Conservation (phyloP, 2,329 filamentous ascomycete species). For the Nigrospora oryzae region DNA sequence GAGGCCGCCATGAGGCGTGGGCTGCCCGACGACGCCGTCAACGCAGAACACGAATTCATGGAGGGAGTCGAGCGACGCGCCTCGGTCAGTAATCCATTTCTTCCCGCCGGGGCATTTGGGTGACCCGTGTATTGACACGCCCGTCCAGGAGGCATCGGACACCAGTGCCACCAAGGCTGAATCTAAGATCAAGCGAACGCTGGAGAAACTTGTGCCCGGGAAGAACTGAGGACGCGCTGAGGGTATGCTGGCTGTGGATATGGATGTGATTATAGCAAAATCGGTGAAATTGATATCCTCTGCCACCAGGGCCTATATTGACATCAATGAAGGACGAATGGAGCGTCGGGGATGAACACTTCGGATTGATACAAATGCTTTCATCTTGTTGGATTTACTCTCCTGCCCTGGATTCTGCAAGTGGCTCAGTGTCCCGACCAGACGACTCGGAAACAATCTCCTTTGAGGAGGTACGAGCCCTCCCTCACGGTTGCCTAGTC, state of each 20-base stretch:
- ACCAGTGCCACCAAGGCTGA: slow-evolving; percentile 1
- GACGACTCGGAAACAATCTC: too few relatives aligned
- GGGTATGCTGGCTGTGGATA: background rate
- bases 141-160: background rate
- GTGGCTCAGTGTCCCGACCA: too few relatives aligned
- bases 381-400: too few relatives aligned
- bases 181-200: background rate
- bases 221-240: background rate
- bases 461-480: too few relatives aligned
- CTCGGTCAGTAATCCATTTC: background rate
- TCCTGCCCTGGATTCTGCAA: too few relatives aligned
- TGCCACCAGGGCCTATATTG: too few relatives aligned
- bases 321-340: too few relatives aligned
- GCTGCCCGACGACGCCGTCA: background rate
- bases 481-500: too few relatives aligned
- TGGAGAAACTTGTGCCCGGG: background rate
- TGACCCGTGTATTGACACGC: background rate
- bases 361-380: too few relatives aligned
- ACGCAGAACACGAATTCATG: slow-evolving; percentile 1
- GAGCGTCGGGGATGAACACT: too few relatives aligned
- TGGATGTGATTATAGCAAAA: background rate
- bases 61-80: background rate
- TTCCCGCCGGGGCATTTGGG: too few relatives aligned
- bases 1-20: background rate
- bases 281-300: too few relatives aligned